Conservation (phyloP, 768 basidiomycete genomes). For the Mrakia blollopis region DNA sequence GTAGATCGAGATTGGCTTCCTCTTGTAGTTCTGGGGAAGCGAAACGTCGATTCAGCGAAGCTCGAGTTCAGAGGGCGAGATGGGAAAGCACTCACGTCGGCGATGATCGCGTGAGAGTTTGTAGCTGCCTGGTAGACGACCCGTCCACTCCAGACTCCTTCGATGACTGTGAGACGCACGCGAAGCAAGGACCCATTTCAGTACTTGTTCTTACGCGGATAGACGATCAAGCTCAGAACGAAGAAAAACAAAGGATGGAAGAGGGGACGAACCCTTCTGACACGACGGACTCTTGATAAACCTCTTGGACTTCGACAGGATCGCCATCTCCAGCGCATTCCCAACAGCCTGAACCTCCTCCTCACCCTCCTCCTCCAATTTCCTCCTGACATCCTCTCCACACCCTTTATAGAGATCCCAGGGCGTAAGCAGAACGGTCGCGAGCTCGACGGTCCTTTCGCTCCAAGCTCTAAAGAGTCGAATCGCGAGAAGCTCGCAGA, state of each 20-base stretch:
- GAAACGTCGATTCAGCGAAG: background rate
- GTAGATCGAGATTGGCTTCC: constrained; percentile 85
- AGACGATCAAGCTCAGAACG: background rate
- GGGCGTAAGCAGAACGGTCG: constrained; percentile 29
- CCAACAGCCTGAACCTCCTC: constrained; percentile 69
- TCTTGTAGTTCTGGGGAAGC: constrained; percentile 66
- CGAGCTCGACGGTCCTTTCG: constrained; percentile 40
- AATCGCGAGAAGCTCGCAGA: constrained; percentile 88
- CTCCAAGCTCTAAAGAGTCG: constrained; percentile 63
- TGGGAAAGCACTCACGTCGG: constrained; percentile 50
- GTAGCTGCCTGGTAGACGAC: constrained; percentile 31
- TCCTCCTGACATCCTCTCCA: constrained; percentile 51
- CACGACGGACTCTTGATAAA: constrained; percentile 86
- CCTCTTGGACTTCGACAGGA: constrained; percentile 74
- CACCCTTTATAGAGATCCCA: constrained; percentile 33
- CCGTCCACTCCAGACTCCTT: constrained; percentile 29
- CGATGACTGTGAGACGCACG: background rate
- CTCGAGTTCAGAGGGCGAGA: background rate
- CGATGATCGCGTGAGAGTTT: constrained; percentile 58
- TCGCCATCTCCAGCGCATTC: constrained; percentile 63
- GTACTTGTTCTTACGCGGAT: constrained; percentile 68
- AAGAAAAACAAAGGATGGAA: background rate
- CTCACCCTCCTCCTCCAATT: constrained; percentile 56
- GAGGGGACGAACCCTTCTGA: constrained; percentile 58
- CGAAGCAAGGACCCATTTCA: background rate